A percentile compares a stretch with the other conserved stretches of the same genome.
Evolutionary conservation across 2,329 filamentous ascomycete species (phyloP).

Genomic region (Fusarium devonianum): DNA sequence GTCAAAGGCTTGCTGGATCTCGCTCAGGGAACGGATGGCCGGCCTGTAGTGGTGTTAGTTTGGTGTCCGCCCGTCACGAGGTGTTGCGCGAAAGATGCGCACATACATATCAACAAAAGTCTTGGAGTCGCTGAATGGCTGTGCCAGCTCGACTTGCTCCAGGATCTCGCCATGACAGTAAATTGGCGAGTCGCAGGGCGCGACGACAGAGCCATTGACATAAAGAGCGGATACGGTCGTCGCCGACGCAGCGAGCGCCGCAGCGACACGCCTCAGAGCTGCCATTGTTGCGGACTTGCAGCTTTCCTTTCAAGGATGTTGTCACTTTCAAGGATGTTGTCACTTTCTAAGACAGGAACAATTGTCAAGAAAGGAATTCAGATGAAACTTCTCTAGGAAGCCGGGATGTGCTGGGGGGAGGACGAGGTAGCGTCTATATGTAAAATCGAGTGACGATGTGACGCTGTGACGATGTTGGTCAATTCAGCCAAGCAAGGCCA

Average conservation of each 20-base stretch:
- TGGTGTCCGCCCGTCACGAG: constrained; percentile 15
- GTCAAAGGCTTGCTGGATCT: constrained; percentile 68
- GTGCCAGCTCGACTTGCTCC: constrained; percentile 67
- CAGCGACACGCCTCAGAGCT: constrained; percentile 35
- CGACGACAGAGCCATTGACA: constrained; percentile 65
- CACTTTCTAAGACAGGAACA: too few species aligned
- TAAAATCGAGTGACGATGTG: too few species aligned
- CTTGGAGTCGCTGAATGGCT: constrained; percentile 72
- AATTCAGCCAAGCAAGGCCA: constrained; percentile 24
- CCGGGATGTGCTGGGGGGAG: neutral
- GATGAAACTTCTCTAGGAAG: neutral
- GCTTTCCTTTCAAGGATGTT: neutral
- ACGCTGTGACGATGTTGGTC: constrained; percentile 3
- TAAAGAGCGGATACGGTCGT: constrained; percentile 57
- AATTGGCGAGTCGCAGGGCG: constrained; percentile 71
- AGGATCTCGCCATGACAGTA: constrained; percentile 73
- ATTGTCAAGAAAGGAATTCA: too few species aligned
- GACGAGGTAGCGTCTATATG: constrained; percentile 10
- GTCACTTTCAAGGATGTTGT: too few species aligned
- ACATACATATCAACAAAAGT: constrained; percentile 74
- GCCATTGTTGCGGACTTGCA: constrained; percentile 35
- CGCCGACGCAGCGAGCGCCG: constrained; percentile 41
- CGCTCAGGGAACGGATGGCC: constrained; percentile 63
- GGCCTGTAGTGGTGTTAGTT: constrained; percentile 52
- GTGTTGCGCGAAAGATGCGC: neutral